A percentile compares a stretch with the other conserved stretches of the same genome.
Evolutionary conservation across 179 eudicot genomes (phyloP).

Genomic region (Gypsophila paniculata): DNA sequence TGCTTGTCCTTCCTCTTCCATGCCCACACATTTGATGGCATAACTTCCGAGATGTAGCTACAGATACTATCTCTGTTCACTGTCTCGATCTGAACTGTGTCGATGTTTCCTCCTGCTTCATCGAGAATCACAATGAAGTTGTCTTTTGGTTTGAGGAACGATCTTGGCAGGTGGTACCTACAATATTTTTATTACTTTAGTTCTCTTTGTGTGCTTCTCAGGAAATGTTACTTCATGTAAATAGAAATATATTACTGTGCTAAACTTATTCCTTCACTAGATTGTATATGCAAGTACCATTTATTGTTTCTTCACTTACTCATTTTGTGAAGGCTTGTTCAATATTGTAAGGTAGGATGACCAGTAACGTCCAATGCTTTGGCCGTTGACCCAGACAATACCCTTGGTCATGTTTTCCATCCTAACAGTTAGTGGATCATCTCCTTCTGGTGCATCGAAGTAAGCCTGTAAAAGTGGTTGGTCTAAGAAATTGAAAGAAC

Average conservation of each 20-base stretch:
- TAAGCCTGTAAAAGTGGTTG: conserved; percentile 42
- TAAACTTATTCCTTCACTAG: background rate
- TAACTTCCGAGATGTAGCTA: conserved; percentile 43
- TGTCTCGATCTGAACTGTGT: conserved; percentile 42
- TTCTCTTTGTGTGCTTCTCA: background rate
- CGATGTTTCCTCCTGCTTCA: conserved; percentile 62
- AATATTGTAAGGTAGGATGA: conserved; percentile 47
- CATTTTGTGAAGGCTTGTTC: conserved; percentile 58
- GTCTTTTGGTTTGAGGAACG: conserved; percentile 56
- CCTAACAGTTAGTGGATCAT: conserved; percentile 53
- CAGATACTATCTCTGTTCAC: conserved; percentile 69
- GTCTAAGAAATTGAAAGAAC: background rate
- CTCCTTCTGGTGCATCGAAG: conserved; percentile 84
- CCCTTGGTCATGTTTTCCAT: conserved; percentile 80
- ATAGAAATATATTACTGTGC: no score
- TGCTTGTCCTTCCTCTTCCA: conserved; percentile 46
- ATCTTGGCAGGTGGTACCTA: conserved; percentile 85
- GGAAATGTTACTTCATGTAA: no score
- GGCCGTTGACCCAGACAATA: conserved; percentile 72
- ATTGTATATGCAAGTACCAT: background rate
- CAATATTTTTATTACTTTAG: background rate
- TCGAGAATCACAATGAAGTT: conserved; percentile 74
- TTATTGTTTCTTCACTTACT: conserved; percentile 41
- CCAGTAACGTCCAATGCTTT: conserved; percentile 83
- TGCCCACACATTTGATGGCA: conserved; percentile 45